Conservation (phyloP, 306 rosid genomes). For the Herpetospermum pedunculosum region DNA sequence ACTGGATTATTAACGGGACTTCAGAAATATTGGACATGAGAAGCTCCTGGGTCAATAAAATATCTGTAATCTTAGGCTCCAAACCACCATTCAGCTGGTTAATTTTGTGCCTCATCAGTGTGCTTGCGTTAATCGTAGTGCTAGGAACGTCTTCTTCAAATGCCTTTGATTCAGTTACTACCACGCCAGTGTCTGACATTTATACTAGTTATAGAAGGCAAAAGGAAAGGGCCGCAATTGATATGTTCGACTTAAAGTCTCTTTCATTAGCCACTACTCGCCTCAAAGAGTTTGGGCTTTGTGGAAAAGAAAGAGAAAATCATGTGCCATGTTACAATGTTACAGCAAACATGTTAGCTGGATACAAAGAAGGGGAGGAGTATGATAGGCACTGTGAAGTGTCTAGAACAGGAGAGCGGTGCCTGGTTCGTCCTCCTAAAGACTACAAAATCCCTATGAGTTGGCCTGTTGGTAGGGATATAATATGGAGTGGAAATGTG, state of each 20-base stretch:
- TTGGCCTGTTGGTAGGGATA: constrained; percentile 90
- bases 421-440: constrained; percentile 93
- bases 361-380: constrained; percentile 77
- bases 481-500: constrained; percentile 96
- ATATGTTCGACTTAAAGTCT: constrained; percentile 67
- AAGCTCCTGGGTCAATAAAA: constrained; percentile 72
- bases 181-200: constrained; percentile 32
- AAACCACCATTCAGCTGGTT: constrained; percentile 72
- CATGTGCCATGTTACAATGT: constrained; percentile 90
- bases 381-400: constrained; percentile 81
- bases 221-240: constrained; percentile 76
- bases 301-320: constrained; percentile 83
- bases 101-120: constrained; percentile 47
- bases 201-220: constrained; percentile 79
- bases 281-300: constrained; percentile 60
- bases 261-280: constrained; percentile 38
- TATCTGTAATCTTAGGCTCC: constrained; percentile 44
- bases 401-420: constrained; percentile 33
- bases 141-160: constrained; percentile 62
- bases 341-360: constrained; percentile 48
- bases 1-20: constrained; percentile 18
- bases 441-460: constrained; percentile 88
- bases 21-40: constrained; percentile 65
- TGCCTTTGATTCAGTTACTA: constrained; percentile 31
- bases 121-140: constrained; percentile 60